A percentile compares a stretch with the other conserved stretches of the same genome.
These are phyloP conservation scores for Pseudoturritis turrita DNA, from an alignment of 345 rosid genomes.

Conservation along the genomic window DNA sequence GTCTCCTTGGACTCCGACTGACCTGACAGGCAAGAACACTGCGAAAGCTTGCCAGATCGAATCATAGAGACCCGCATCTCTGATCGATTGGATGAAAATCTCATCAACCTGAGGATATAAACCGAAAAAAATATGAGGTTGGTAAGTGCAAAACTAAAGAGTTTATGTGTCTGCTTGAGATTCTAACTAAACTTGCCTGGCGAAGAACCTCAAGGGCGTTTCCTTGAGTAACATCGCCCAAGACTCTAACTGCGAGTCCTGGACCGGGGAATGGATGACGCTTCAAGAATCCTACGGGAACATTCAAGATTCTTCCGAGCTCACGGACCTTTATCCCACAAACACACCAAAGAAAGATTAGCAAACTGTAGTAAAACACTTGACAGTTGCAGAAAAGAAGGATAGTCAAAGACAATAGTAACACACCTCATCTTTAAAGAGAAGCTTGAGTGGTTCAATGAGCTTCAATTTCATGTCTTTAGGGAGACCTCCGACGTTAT, in stretches of 20 bases:
- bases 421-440: slow-evolving; percentile 93
- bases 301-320: slow-evolving; percentile 78
- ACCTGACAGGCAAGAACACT: slow-evolving; percentile 89
- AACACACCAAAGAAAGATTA: slow-evolving; percentile 3
- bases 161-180: background rate
- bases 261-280: slow-evolving; percentile 99
- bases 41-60: slow-evolving; percentile 99
- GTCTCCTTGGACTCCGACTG: slow-evolving; percentile 99
- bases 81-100: slow-evolving; percentile 92
- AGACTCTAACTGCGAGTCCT: slow-evolving; percentile 93
- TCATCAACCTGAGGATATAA: slow-evolving; percentile 70
- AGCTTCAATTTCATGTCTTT: slow-evolving; percentile 97
- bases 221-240: slow-evolving; percentile 93
- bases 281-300: slow-evolving; percentile 80
- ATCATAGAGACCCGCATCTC: slow-evolving; percentile 94
- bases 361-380: background rate
- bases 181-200: slow-evolving; percentile 42
- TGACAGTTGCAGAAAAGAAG: background rate
- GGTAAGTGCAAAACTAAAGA: background rate
- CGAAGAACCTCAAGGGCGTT: slow-evolving; percentile 87
- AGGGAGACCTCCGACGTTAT: slow-evolving; percentile 98
- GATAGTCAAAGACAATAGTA: background rate
- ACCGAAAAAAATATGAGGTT: background rate
- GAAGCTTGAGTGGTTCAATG: slow-evolving; percentile 91
- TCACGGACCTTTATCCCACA: slow-evolving; percentile 61